Evolutionary conservation across 169 alveolate genomes (phyloP).

Genomic region (Plasmodium vinckei): DNA sequence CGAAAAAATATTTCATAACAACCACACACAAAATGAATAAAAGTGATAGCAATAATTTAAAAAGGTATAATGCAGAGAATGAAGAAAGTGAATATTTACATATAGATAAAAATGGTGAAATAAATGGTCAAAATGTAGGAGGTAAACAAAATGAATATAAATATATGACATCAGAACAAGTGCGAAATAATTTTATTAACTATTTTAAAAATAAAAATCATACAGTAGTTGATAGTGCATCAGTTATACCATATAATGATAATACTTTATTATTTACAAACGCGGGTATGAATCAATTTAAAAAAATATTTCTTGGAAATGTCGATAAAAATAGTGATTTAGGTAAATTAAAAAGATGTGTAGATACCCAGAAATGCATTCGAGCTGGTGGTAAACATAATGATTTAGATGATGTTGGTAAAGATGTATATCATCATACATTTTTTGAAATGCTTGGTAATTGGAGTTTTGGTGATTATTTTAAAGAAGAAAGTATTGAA

Average conservation of each 20-base stretch:
- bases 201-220: constrained; percentile 83
- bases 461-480: constrained; percentile 97
- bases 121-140: background rate
- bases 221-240: constrained; percentile 84
- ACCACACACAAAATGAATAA: no score
- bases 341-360: constrained; percentile 92
- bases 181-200: constrained; percentile 83
- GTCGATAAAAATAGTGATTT: constrained; percentile 91
- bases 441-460: constrained; percentile 97
- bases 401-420: constrained; percentile 95
- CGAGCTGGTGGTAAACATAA: constrained; percentile 94
- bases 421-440: constrained; percentile 96
- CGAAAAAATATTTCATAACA: no score
- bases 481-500: constrained; percentile 93
- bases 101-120: background rate
- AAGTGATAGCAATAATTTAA: background rate
- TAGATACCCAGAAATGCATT: constrained; percentile 95
- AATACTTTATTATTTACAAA: constrained; percentile 94
- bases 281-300: constrained; percentile 96
- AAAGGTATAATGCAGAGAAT: background rate
- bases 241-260: constrained; percentile 94
- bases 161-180: constrained; percentile 72
- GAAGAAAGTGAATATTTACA: background rate
- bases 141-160: background rate
- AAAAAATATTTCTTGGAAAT: constrained; percentile 91